Percentiles rank a stretch among this genome's conserved stretches.
These are phyloP conservation scores for Ceratobasidium sp. DNA, from an alignment of 1,284 basidiomycete genomes.

Conservation along the genomic window DNA sequence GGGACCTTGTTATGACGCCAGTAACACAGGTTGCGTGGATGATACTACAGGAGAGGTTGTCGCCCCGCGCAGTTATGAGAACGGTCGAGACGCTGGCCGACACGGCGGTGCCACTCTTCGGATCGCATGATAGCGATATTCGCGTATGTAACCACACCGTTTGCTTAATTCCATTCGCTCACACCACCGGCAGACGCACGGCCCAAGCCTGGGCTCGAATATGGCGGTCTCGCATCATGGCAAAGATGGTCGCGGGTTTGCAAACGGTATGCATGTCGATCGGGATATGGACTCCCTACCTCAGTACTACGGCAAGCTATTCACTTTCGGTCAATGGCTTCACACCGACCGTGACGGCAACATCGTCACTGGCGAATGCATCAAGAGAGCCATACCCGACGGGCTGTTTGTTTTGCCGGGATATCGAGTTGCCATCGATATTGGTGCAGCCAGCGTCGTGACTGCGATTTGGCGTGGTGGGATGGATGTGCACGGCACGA, in stretches of 20 bases:
- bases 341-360: background rate
- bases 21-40: conserved; percentile 3
- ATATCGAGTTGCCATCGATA: background rate
- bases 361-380: background rate
- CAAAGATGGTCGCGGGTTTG: background rate
- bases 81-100: background rate
- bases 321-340: conserved; percentile 19
- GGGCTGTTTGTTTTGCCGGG: conserved; percentile 16
- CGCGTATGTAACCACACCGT: background rate
- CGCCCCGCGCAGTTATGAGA: background rate
- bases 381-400: background rate
- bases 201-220: conserved; percentile 17
- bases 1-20: background rate
- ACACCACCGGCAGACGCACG: background rate
- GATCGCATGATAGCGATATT: conserved; percentile 10
- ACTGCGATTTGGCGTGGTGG: conserved; percentile 16
- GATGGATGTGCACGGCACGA: conserved; percentile 11
- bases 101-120: conserved; percentile 9
- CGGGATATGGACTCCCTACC: background rate
- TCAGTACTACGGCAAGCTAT: conserved; percentile 6
- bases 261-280: conserved; percentile 12
- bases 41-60: background rate
- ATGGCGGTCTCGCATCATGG: conserved; percentile 4
- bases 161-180: background rate
- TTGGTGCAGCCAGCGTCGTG: background rate